phyloP scores from a whole-genome alignment of 2,329 filamentous ascomycete species.

The Arthrobotrys musiformis region DNA sequence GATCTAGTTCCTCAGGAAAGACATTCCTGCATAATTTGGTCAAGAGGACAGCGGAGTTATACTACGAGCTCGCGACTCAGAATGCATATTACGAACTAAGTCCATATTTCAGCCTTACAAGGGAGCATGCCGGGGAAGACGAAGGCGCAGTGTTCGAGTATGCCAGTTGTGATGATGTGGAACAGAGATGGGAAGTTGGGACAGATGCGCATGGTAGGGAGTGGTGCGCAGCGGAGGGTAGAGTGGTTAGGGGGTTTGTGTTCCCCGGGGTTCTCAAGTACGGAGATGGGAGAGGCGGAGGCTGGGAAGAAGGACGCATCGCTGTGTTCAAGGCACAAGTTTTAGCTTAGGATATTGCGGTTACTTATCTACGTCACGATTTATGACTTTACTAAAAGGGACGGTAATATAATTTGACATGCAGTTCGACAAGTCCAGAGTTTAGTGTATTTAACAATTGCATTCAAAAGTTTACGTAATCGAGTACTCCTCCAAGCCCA shows the following conservation, averaged over 20 bases:
- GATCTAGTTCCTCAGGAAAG: not conserved
- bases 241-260: constrained; percentile 25
- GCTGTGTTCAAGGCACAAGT: constrained; percentile 39
- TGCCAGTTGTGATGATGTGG: constrained; percentile 34
- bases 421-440: not conserved
- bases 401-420: not conserved
- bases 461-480: not conserved
- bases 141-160: constrained; percentile 22
- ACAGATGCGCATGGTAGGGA: constrained; percentile 22
- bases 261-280: constrained; percentile 40
- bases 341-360: not conserved
- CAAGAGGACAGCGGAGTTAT: constrained; percentile 3
- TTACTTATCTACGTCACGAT: not conserved
- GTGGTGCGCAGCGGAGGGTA: constrained; percentile 34
- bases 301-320: constrained; percentile 25
- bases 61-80: constrained; percentile 26
- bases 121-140: not conserved
- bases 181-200: constrained; percentile 33
- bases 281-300: constrained; percentile 41
- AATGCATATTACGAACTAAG: constrained; percentile 35
- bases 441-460: not conserved
- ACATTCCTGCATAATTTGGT: constrained; percentile 15
- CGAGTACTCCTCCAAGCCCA: not conserved
- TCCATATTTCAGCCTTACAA: constrained; percentile 11
- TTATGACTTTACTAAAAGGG: not conserved